Evolutionary conservation across 2,329 filamentous ascomycete genomes (phyloP).

Genomic region (Arthrobotrys sinensis): DNA sequence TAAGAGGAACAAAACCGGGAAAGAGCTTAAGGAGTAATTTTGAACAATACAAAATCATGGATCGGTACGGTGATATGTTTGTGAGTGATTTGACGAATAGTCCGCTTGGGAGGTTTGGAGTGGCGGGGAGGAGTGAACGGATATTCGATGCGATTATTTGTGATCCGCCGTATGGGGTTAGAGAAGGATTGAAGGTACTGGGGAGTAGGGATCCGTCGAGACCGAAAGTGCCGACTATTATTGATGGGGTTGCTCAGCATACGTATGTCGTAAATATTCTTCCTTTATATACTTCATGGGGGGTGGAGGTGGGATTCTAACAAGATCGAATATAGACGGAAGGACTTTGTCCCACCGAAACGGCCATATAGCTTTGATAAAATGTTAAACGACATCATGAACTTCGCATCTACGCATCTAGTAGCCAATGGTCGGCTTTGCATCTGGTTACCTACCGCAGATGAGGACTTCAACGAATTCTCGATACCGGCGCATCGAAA

Average conservation of each 20-base stretch:
- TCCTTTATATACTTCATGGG: too few relatives aligned
- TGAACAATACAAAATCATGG: constrained; percentile 81
- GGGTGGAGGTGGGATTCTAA: too few relatives aligned
- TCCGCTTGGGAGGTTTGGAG: constrained; percentile 74
- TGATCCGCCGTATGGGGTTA: constrained; percentile 94
- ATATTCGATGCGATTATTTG: constrained; percentile 91
- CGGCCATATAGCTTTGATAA: constrained; percentile 91
- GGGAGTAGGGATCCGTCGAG: constrained; percentile 80
- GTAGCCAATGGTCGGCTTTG: constrained; percentile 84
- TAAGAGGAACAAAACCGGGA: constrained; percentile 76
- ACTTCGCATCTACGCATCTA: constrained; percentile 82
- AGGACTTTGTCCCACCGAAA: constrained; percentile 87
- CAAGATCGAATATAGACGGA: constrained; percentile 27
- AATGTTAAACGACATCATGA: constrained; percentile 90
- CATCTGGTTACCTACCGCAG: constrained; percentile 98
- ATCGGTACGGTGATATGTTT: constrained; percentile 81
- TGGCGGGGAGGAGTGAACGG: constrained; percentile 56
- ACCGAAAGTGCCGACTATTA: constrained; percentile 73
- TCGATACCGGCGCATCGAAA: constrained; percentile 82
- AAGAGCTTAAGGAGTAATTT: constrained; percentile 80
- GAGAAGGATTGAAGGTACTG: constrained; percentile 90
- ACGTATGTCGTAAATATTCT: too few relatives aligned
- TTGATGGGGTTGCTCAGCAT: constrained; percentile 79
- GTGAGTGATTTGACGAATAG: constrained; percentile 90
- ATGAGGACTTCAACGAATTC: constrained; percentile 82